Conservation (phyloP, 2,329 filamentous ascomycete species). For the Alternaria alternata region DNA sequence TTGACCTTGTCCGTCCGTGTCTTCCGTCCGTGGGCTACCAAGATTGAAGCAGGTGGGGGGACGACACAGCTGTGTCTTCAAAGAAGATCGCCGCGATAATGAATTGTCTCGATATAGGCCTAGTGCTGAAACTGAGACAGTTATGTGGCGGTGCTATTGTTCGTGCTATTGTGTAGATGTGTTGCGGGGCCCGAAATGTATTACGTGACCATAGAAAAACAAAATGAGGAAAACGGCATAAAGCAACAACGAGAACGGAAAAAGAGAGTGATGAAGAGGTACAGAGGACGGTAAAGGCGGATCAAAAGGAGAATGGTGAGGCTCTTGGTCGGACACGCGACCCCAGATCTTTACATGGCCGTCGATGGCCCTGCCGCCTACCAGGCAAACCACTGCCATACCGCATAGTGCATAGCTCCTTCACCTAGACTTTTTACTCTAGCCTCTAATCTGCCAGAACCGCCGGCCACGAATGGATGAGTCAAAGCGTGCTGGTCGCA, state of each 20-base stretch:
- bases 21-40: conserved; percentile 5
- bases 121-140: conserved; percentile 38
- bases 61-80: conserved; percentile 4
- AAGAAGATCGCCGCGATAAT: conserved; percentile 29
- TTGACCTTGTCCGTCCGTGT: conserved; percentile 9
- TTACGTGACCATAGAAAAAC: conserved; percentile 23
- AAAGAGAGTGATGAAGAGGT: conserved; percentile 13
- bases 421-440: conserved; percentile 21
- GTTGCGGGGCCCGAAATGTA: conserved; percentile 24
- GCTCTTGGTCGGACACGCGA: conserved; percentile 37
- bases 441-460: conserved; percentile 38
- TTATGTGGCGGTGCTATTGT: conserved; percentile 37
- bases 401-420: conserved; percentile 37
- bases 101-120: conserved; percentile 32
- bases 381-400: conserved; percentile 32
- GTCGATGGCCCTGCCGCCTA: conserved; percentile 30
- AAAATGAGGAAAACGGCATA: conserved; percentile 20
- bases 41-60: conserved; percentile 15
- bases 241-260: conserved; percentile 17
- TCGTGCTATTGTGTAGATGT: conserved; percentile 30
- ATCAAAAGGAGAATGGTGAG: conserved; percentile 26
- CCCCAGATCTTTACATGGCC: conserved; percentile 33
- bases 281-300: conserved; percentile 21
- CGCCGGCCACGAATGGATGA: conserved; percentile 35
- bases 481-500: conserved; percentile 34